Evolutionary conservation across 1,284 basidiomycete species (phyloP).

Genomic region (Apiotrichum brassicae): DNA sequence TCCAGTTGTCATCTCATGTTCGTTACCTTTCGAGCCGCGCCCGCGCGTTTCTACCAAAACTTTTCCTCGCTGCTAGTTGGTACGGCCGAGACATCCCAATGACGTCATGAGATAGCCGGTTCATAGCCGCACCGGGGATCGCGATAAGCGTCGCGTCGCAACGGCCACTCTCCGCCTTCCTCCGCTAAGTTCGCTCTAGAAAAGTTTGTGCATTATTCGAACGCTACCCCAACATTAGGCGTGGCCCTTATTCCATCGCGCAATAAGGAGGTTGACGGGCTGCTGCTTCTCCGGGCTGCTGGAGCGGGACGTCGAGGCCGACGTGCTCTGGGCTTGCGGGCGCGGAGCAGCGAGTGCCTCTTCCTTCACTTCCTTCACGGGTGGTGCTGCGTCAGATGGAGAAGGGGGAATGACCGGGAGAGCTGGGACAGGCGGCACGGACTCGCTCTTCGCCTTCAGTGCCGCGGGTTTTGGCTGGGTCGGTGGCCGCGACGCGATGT

Average conservation of each 20-base stretch:
- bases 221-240: background rate
- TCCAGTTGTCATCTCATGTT: too few species aligned
- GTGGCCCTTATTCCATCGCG: constrained; percentile 34
- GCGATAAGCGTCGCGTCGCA: too few species aligned
- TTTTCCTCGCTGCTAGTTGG: too few species aligned
- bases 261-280: constrained; percentile 38
- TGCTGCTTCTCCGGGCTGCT: constrained; percentile 41
- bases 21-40: too few species aligned
- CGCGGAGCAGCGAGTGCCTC: background rate
- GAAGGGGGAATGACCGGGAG: background rate
- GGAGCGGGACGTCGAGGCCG: constrained; percentile 30
- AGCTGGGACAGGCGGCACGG: background rate
- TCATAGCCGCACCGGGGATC: too few species aligned
- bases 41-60: too few species aligned
- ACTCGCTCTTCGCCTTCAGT: background rate
- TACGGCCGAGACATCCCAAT: too few species aligned
- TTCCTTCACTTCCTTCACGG: background rate
- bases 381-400: background rate
- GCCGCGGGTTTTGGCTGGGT: constrained; percentile 6
- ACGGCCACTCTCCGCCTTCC: too few species aligned
- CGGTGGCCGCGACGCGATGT: background rate
- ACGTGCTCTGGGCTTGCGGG: constrained; percentile 18
- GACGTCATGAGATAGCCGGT: too few species aligned
- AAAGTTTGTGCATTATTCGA: too few species aligned
- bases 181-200: too few species aligned